Base-by-base conservation (phyloP, 768 basidiomycete genomes). In the Amanita phalloides region DNA sequence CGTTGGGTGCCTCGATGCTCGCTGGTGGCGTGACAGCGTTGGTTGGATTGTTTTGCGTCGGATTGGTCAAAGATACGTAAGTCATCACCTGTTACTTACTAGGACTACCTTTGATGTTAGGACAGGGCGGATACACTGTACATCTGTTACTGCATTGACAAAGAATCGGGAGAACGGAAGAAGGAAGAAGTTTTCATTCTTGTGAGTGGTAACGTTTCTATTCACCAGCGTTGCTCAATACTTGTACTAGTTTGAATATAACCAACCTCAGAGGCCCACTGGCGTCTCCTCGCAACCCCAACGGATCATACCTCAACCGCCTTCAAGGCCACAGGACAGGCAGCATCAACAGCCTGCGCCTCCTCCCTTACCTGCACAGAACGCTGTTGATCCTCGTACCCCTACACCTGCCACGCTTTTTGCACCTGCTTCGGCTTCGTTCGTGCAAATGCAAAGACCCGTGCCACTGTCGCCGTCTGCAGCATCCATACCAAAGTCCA, bases 31-130 rank as follows among this genome's bases (percentile, higher is more conserved):
- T 90, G 14, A 89, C 89, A 0, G 87, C 85, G 4, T 70, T 93
- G 20, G 88, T 91, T 30, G 85, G 89, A 1, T 61, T 86, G 63
- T 92, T 91, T 58, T 90, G 87, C 56, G 80, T 89, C 6, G 88
- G 88, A 3, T 70, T 92, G 4, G 78, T 93, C 36, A 78, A 80
- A 55, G 91, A 95, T 66, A 66, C 70, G 71, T 73, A 55, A 61
- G 73, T 67, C 49, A 20, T 17, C 47, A 39, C 38, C 14, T 20
- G 9, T 23, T 35, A 6, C 10, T 32, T 28, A 4, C 17, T 33
- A 10, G 10, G 6, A 1, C 36, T 10, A 30, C 42, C 45, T 28
- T 28, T 30, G 4, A 23, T 17, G 21, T 43, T 49, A 6, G 44
- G 25, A 47, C 41, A 73, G 72, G 35, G 72, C 70, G 25, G 74